A percentile compares a stretch with the other conserved stretches of the same genome.
Conservation (phyloP, 2,329 filamentous ascomycete species). For the Alternaria sp. region DNA sequence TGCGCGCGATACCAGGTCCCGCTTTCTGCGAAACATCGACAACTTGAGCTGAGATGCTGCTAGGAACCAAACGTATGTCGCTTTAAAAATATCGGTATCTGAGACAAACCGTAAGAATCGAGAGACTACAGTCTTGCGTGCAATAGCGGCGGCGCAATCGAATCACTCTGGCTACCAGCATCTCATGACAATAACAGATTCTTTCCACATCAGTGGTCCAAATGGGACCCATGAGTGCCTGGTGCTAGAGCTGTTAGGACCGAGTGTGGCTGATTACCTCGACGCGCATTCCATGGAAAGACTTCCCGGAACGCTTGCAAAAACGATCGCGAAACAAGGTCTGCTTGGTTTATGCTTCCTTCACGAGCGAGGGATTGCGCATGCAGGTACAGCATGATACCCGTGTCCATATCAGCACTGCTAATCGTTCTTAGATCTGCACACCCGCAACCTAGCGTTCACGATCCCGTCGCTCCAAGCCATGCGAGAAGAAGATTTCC, state of each 20-base stretch:
- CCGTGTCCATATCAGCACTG: not conserved
- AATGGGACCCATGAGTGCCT: conserved; percentile 57
- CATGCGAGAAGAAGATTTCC: conserved; percentile 23
- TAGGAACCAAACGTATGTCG: conserved; percentile 26
- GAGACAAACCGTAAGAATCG: conserved; percentile 5
- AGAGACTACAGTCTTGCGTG: conserved; percentile 22
- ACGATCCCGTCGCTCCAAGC: conserved; percentile 21
- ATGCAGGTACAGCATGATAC: conserved; percentile 29
- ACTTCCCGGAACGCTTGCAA: conserved; percentile 48
- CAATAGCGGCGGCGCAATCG: conserved; percentile 11
- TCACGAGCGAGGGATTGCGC: conserved; percentile 30
- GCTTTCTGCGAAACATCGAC: not conserved
- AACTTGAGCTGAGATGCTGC: conserved; percentile 1
- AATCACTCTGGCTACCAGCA: conserved; percentile 26
- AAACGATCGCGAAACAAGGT: conserved; percentile 38
- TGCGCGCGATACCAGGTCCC: conserved; percentile 13
- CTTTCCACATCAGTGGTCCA: conserved; percentile 50
- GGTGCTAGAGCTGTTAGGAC: conserved; percentile 51
- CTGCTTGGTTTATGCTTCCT: conserved; percentile 25
- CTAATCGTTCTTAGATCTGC: conserved; percentile 27
- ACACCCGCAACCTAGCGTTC: conserved; percentile 35
- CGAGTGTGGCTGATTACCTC: conserved; percentile 49
- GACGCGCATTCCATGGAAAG: conserved; percentile 41
- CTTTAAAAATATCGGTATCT: conserved; percentile 29
- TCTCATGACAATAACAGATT: conserved; percentile 46